Evolutionary conservation across 805 yeast species (phyloP), one percentile per base, ranked within the genome.

Genomic region (Nakazawaea siamensis): DNA sequence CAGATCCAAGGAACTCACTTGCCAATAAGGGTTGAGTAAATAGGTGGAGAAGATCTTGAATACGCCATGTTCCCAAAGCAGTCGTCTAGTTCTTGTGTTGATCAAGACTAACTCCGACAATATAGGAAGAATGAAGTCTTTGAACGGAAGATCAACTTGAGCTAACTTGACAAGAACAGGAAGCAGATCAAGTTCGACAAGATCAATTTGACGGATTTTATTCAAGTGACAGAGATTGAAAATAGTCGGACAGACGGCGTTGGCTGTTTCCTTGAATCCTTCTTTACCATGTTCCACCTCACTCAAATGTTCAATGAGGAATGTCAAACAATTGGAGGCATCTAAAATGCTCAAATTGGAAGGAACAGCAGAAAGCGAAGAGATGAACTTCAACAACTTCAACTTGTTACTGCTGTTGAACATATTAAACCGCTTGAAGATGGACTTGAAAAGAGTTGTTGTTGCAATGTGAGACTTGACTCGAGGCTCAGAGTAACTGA

Each of bases 21-120:
- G 68, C 70, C 70, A 66, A 41, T 64, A 63, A 2, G 70, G 68
- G 42, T 66, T 71, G 13, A 56, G 39, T 8, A 66, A 45, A 16
- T 66, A 48, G 18, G 54, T 52, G 32, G 51, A 53, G 38, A 64
- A 34, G 3, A 27, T 53, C 7, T 51, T 44, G 15, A 59, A 42
- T 12, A 64, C 49, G 12, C 55, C 60, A 38, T 54, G 41, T 32
- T 49, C 52, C 28, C 46, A 35, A 24, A 66, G 49, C 7, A 39
- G 41, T 14, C 37, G 42, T 29, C 64, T 47, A 4, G 62, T 64
- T 17, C 44, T 41, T 2, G 50, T 45, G 25, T 56, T 61, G 38
- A 69, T 60, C 42, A 61, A 48, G 2, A 60, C 69, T 31, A 66
- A 48, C 43, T 66, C 73, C 42, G 69, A 64, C 14, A 66, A 35